Conservation (phyloP, 2,329 filamentous ascomycete genomes). For the Xylariaceae sp. region DNA sequence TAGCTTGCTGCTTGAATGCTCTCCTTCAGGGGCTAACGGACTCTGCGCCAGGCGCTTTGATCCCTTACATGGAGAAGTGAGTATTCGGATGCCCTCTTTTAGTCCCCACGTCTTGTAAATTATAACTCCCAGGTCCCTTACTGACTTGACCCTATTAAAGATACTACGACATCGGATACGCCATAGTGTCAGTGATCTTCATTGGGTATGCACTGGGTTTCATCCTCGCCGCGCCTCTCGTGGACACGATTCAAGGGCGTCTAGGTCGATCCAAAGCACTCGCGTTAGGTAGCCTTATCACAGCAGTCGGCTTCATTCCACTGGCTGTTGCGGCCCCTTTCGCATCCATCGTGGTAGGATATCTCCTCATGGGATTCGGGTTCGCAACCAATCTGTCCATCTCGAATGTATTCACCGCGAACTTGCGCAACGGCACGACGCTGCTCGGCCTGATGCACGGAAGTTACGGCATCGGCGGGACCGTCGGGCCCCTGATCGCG, state of each 20-base stretch:
- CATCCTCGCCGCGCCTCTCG: constrained; percentile 65
- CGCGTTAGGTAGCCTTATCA: constrained; percentile 52
- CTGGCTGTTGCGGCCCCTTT: constrained; percentile 69
- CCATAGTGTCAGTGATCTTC: constrained; percentile 77
- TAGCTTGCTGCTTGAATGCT: constrained; percentile 60
- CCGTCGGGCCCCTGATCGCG: constrained; percentile 66
- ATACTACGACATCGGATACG: constrained; percentile 71
- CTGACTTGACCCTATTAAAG: constrained; percentile 32
- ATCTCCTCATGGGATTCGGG: constrained; percentile 63
- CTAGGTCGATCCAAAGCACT: constrained; percentile 64
- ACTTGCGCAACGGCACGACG: constrained; percentile 49
- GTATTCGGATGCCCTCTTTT: constrained; percentile 13
- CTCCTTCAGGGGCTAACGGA: constrained; percentile 72
- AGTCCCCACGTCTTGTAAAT: neutral
- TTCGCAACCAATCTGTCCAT: constrained; percentile 54
- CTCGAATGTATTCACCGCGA: constrained; percentile 56
- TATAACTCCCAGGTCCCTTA: too few species aligned
- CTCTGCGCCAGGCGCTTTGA: constrained; percentile 69
- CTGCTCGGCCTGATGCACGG: constrained; percentile 63
- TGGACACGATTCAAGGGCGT: constrained; percentile 58
- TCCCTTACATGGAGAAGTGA: constrained; percentile 72
- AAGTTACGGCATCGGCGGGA: constrained; percentile 62
- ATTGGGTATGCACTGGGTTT: constrained; percentile 74
- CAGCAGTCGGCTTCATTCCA: constrained; percentile 60
- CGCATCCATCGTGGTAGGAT: constrained; percentile 60